A percentile compares a stretch with the other conserved stretches of the same genome.
Evolutionary conservation across 1,139 yeast species (phyloP).

Genomic region (Taiozyma onychis): DNA sequence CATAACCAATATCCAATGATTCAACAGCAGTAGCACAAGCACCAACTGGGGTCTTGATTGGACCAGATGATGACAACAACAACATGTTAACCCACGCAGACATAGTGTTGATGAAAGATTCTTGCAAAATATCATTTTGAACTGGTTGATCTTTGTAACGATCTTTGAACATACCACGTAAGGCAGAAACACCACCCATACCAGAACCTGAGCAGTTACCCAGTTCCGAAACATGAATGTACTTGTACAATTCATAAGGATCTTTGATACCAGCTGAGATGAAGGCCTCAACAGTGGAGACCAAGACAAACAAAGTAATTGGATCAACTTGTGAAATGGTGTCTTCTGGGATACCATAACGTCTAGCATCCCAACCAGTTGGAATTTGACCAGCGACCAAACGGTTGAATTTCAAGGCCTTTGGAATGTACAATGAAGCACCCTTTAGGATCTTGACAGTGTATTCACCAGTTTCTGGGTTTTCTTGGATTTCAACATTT

Average conservation of each 20-base stretch:
- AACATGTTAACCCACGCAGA: constrained; percentile 99
- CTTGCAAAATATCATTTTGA: constrained; percentile 94
- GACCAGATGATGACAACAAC: constrained; percentile 95
- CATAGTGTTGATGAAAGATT: constrained; percentile 98
- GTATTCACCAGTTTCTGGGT: constrained; percentile 87
- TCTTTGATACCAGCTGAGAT: constrained; percentile 93
- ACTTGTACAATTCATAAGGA: constrained; percentile 97
- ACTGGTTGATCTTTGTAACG: constrained; percentile 89
- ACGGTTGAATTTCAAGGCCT: constrained; percentile 93
- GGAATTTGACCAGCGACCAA: constrained; percentile 99
- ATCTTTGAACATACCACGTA: constrained; percentile 97
- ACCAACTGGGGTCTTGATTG: constrained; percentile 98
- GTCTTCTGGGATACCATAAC: constrained; percentile 93
- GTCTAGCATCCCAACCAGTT: constrained; percentile 95
- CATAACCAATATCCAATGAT: constrained; percentile 94
- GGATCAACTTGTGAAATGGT: constrained; percentile 94
- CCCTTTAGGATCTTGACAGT: constrained; percentile 89
- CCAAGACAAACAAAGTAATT: constrained; percentile 86
- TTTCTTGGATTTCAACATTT: constrained; percentile 85
- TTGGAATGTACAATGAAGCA: constrained; percentile 85
- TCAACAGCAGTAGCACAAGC: constrained; percentile 99
- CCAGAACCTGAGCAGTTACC: constrained; percentile 99
- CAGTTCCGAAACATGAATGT: constrained; percentile 95
- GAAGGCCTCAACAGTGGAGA: constrained; percentile 91
- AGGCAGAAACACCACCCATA: constrained; percentile 98